Percentiles rank a stretch among this genome's conserved stretches.
phyloP scores from a whole-genome alignment of 73 alveolate species.

The Tetrahymena malaccensis region DNA sequence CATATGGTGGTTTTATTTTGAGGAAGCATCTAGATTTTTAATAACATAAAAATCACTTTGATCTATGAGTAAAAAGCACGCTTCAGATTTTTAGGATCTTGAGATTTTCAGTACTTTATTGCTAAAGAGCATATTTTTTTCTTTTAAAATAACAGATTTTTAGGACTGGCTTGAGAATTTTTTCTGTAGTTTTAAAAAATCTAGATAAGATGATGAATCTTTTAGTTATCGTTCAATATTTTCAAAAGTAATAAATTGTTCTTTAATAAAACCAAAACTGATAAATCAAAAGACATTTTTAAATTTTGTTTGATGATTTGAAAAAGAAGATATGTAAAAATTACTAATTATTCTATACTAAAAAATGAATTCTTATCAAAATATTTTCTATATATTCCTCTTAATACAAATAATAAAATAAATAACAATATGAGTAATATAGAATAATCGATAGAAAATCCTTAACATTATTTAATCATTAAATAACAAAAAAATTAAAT shows the following conservation, averaged over 20 bases:
- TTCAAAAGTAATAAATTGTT: neutral
- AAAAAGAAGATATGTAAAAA: no score
- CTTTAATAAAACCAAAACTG: neutral
- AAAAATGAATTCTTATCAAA: no score
- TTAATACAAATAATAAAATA: no score
- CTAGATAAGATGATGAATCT: neutral
- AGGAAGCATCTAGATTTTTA: no score
- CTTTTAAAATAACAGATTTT: neutral
- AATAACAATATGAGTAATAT: no score
- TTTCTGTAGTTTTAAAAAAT: no score
- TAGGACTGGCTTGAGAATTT: no score
- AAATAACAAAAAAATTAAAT: no score
- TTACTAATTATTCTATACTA: neutral
- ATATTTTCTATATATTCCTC: neutral
- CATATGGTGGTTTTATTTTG: neutral
- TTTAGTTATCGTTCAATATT: neutral
- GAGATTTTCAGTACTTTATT: neutral
- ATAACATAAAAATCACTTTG: neutral
- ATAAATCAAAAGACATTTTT: neutral
- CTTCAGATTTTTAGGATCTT: neutral
- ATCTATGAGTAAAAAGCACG: neutral
- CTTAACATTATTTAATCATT: no score
- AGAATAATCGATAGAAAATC: no score
- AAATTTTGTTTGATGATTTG: neutral
- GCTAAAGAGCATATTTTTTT: neutral